Base-by-base conservation (phyloP, 2,329 filamentous ascomycete species). In the Ceratocystis variospora region DNA sequence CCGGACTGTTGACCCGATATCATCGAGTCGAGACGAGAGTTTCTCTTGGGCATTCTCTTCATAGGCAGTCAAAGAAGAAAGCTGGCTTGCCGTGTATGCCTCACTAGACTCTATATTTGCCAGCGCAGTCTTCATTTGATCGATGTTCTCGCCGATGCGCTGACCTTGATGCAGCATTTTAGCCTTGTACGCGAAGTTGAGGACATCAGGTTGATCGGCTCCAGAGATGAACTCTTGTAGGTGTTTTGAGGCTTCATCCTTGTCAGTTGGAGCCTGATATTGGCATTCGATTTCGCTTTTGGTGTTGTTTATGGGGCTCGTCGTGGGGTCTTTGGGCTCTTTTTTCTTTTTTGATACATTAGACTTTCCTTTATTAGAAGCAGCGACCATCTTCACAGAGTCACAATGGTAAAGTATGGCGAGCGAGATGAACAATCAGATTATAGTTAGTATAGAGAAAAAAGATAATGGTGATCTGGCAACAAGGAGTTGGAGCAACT, bases 171-270 rank as follows among this genome's bases (percentile, higher is more conserved):
- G 48, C 12, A 68, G 41, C 31, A 66, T 48, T 22, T 66, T 68
- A 45, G 67, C 64, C 45, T 68, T 68, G 44, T 66, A 68, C 2
- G 67, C 67, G 31, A 66, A 68, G 2, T 62, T 55, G 7, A 68
- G 45, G 15, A 68, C 46, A 28, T 68, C 64, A 33, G 46, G 28
- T 6, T 66, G 63, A 45, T 28, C 55, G 33, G 67, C 61, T 12
- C 62, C 41, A 17, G 55, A 31, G 33, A 68, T 63, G 25, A 68
- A 65, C 5, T 66, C 63, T 10, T 63, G 55, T 4, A 68, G 41
- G 10, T 63, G 48, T 6, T 59, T 37, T 10, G 48, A 31, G 2
- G 67, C 67, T 28, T 48, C 57, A 17, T 45, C n/a, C 1, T 50
- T 28, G 28, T 63, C 46, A 5, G 48, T 22, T 4, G 57, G 45